These are phyloP conservation scores for Pestalotiopsis sp. DNA, from an alignment of 2,329 filamentous ascomycete genomes.

Conservation along the genomic window DNA sequence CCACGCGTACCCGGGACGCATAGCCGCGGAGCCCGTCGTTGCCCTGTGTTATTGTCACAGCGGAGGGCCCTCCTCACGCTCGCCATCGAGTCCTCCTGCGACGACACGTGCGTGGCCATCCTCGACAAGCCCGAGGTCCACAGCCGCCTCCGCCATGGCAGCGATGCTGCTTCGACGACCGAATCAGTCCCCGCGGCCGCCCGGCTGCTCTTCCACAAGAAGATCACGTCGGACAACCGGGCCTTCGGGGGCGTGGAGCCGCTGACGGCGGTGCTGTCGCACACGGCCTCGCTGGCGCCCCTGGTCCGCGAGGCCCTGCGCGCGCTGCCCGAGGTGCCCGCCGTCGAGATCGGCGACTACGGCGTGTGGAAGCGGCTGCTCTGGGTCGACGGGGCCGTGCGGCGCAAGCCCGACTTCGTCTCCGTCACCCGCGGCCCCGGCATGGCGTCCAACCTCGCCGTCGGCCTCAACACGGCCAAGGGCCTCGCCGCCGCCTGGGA, in stretches of 20 bases:
- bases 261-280: slow-evolving; percentile 72
- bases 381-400: slow-evolving; percentile 31
- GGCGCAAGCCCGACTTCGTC: slow-evolving; percentile 75
- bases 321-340: slow-evolving; percentile 43
- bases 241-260: slow-evolving; percentile 81
- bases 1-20: slow-evolving; percentile 13
- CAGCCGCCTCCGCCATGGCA: not conserved
- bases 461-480: slow-evolving; percentile 83
- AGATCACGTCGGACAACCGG: slow-evolving; percentile 79
- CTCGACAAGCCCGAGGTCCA: slow-evolving; percentile 58
- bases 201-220: slow-evolving; percentile 76
- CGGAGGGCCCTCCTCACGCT: slow-evolving; percentile 55
- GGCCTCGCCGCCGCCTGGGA: slow-evolving; percentile 83
- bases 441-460: slow-evolving; percentile 77
- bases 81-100: slow-evolving; percentile 85
- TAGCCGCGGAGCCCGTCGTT: slow-evolving; percentile 6
- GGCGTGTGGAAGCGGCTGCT: slow-evolving; percentile 19
- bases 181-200: slow-evolving; percentile 38
- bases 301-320: slow-evolving; percentile 68
- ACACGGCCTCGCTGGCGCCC: slow-evolving; percentile 69
- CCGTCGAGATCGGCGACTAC: not conserved
- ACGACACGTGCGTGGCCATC: slow-evolving; percentile 89
- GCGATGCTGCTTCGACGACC: not conserved
- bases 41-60: not conserved
- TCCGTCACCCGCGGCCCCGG: slow-evolving; percentile 89